A percentile compares a stretch with the other conserved stretches of the same genome.
Conservation (phyloP, 352 stramenopile genomes). For the Phytophthora colocasiae region DNA sequence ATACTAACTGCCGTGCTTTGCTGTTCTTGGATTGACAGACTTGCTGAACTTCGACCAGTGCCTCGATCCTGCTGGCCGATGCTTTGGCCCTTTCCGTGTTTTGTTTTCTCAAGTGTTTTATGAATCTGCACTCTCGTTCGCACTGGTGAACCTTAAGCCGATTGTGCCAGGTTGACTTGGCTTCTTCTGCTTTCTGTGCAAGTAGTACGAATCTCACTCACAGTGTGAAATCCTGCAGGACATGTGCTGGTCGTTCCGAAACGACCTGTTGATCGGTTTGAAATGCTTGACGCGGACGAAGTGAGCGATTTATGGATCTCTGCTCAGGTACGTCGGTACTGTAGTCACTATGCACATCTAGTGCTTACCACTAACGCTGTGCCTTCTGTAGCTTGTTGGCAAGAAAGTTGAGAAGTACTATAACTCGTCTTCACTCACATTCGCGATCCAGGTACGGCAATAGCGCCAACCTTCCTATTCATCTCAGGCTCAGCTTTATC, state of each 20-base stretch:
- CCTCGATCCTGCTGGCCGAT: slow-evolving; percentile 38
- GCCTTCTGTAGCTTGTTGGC: slow-evolving; percentile 59
- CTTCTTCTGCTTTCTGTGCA: not conserved
- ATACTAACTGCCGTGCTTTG: not conserved
- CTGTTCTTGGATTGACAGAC: slow-evolving; percentile 21
- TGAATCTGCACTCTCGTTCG: slow-evolving; percentile 61
- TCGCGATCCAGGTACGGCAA: slow-evolving; percentile 84
- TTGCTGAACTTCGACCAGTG: slow-evolving; percentile 48
- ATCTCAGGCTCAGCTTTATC: not conserved
- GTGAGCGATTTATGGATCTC: slow-evolving; percentile 89
- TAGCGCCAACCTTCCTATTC: not conserved
- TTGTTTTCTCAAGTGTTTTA: slow-evolving; percentile 64
- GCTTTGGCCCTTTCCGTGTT: slow-evolving; percentile 62
- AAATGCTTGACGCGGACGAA: slow-evolving; percentile 85
- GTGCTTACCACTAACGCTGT: not conserved
- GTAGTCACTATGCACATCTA: too few relatives aligned
- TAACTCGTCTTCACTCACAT: slow-evolving; percentile 83
- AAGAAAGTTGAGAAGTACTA: slow-evolving; percentile 80
- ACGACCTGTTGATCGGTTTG: slow-evolving; percentile 74
- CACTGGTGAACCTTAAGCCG: slow-evolving; percentile 94
- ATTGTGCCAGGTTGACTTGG: slow-evolving; percentile 79
- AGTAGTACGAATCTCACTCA: not conserved
- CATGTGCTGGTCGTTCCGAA: slow-evolving; percentile 93
- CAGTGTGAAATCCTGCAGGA: slow-evolving; percentile 36
- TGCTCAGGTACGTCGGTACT: slow-evolving; percentile 57